Evolutionary conservation across 176 grass and related monocot species (phyloP), one percentile per base, ranked within the genome.

Genomic region (Dactylis glomerata): DNA sequence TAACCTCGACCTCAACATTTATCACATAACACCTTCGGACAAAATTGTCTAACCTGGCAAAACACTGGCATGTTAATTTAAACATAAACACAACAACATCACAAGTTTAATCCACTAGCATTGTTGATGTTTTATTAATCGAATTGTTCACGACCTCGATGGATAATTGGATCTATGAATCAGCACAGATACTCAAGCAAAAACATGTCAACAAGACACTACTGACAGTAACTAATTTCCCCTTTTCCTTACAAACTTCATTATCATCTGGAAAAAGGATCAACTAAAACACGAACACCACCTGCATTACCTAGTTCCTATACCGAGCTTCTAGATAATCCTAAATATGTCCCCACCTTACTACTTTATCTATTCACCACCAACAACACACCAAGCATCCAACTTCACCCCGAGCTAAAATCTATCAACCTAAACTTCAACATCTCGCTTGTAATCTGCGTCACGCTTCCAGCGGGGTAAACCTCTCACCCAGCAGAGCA

Each of bases 11-110:
- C 27, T 94, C 90, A 59, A 89, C 22, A 36, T 94, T 91, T 75
- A 78, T 79, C 17, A 89, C 24, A 68, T 75, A 92, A 78, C 95
- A 97, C 65, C 87, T 94, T 11, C 74, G 69, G 47, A 47, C 79
- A 88, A 89, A 84, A 76, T 38, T 75, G n/a, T 68, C 82, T 81
- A 91, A 85, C 88, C 92, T 97, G 94, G 38, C 20, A 86, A 83
- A 84, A 77, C 5, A 47, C 15, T 5, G n/a, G 9, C 12, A 52
- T 68, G 34, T 58, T 32, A 40, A 14, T 38, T n/a, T 42, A 22
- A 71, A 26, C 15, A 77, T 34, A 59, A 58, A 81, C 28, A 64
- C 11, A 68, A 32, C 1, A 83, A 15, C 16, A 23, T 22, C 67
- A 62, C 36, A 65, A 68, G 16, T 4, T 81, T 19, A 38, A 77